Evolutionary conservation across 306 rosid species (phyloP).

Genomic region (Pyrus communis): DNA sequence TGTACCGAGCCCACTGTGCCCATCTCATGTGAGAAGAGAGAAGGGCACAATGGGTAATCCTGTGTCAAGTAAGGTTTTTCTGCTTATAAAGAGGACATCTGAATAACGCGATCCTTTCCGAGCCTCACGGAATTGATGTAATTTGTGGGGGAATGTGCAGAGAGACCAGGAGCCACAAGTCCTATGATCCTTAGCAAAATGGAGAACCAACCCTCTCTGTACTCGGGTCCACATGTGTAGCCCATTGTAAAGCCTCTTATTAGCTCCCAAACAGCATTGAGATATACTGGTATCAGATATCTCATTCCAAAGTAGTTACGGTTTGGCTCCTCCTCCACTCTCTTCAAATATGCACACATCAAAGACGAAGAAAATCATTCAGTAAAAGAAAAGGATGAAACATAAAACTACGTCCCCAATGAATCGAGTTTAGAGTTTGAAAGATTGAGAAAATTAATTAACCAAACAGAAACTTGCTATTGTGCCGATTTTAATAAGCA

Average conservation of each 20-base stretch:
- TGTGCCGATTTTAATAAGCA: background rate
- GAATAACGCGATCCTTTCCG: conserved; percentile 30
- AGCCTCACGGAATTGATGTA: conserved; percentile 61
- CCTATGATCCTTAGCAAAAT: conserved; percentile 41
- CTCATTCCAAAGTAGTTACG: conserved; percentile 48
- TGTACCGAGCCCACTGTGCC: too few relatives aligned
- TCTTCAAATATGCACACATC: conserved; percentile 29
- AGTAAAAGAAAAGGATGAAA: conserved; percentile 1
- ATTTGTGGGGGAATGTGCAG: conserved; percentile 55
- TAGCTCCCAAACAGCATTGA: conserved; percentile 73
- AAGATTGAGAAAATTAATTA: too few relatives aligned
- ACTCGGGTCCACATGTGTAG: conserved; percentile 48
- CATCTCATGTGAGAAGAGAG: too few relatives aligned
- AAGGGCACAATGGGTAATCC: too few relatives aligned
- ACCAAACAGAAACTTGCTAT: background rate
- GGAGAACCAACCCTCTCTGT: conserved; percentile 61
- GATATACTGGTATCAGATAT: conserved; percentile 30
- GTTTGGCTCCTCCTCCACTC: conserved; percentile 60
- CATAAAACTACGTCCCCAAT: background rate
- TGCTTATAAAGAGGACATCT: conserved; percentile 26
- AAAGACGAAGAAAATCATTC: background rate
- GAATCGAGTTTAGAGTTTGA: background rate
- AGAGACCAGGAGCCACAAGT: conserved; percentile 55
- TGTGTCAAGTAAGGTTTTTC: too few relatives aligned
- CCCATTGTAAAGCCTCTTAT: conserved; percentile 51